A percentile compares a stretch with the other conserved stretches of the same genome.
phyloP scores from a whole-genome alignment of 192 early-diverging fungal genomes.

The Diversispora epigaea region DNA sequence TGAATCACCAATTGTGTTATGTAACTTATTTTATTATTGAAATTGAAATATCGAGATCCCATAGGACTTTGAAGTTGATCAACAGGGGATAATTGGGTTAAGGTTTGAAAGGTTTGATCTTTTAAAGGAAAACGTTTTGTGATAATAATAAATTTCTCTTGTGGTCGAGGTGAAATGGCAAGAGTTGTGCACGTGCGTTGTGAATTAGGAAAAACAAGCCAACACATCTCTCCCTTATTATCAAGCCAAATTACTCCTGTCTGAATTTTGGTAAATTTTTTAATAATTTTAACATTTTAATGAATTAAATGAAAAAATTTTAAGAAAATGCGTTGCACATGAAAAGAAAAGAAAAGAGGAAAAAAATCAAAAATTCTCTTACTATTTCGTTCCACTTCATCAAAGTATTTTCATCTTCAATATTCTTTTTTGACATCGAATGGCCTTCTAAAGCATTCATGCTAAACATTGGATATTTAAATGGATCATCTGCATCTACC shows the following conservation, averaged over 20 bases:
- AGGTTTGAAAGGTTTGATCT: not conserved
- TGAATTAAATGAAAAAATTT: not conserved
- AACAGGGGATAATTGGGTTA: not conserved
- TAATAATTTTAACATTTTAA: no score
- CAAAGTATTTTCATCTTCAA: not conserved
- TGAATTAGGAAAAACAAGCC: not conserved
- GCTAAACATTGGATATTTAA: not conserved
- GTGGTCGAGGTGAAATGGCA: not conserved
- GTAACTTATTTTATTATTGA: not conserved
- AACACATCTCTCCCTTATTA: not conserved
- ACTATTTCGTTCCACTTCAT: constrained; percentile 3
- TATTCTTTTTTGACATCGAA: not conserved
- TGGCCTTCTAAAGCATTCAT: not conserved
- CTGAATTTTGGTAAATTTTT: not conserved
- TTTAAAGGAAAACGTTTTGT: not conserved
- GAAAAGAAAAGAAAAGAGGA: not conserved
- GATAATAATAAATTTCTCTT: constrained; percentile 2
- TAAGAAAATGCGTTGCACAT: not conserved
- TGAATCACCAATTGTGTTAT: not conserved
- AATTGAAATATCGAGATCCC: no score
- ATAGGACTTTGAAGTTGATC: not conserved
- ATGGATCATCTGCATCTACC: not conserved
- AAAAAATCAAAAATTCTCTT: not conserved
- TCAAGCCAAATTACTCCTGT: not conserved
- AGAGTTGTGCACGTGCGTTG: not conserved